Conservation (phyloP, 2,329 filamentous ascomycete genomes). For the Cryphonectria carpinicola region DNA sequence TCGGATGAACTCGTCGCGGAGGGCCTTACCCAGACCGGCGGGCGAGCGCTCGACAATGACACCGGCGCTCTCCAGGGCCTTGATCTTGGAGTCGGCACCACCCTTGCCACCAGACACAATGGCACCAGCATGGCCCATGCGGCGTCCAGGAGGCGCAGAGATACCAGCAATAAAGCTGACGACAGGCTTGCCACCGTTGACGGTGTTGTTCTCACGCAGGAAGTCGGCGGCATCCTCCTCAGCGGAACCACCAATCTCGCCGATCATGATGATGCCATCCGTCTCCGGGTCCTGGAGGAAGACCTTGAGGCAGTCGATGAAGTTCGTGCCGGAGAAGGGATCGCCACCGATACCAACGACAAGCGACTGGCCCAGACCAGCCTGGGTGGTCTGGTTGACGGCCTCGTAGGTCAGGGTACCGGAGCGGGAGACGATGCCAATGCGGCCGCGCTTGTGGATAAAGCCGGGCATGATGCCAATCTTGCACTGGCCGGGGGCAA, state of each 20-base stretch:
- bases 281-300: slow-evolving; percentile 96
- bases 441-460: slow-evolving; percentile 99
- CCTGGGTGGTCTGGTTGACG: slow-evolving; percentile 98
- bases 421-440: slow-evolving; percentile 97
- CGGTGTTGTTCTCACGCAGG: slow-evolving; percentile 87
- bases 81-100: slow-evolving; percentile 97
- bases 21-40: slow-evolving; percentile 86
- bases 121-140: slow-evolving; percentile 98
- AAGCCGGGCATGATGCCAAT: slow-evolving; percentile 99
- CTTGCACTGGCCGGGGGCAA: slow-evolving; percentile 95
- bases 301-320: slow-evolving; percentile 98
- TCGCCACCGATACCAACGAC: slow-evolving; percentile 98
- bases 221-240: slow-evolving; percentile 99
- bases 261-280: slow-evolving; percentile 99
- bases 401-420: slow-evolving; percentile 99
- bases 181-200: slow-evolving; percentile 85
- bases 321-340: slow-evolving; percentile 98
- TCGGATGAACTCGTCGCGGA: slow-evolving; percentile 95
- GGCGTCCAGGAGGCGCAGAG: slow-evolving; percentile 90
- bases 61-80: slow-evolving; percentile 87
- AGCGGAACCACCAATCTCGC: slow-evolving; percentile 95
- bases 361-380: slow-evolving; percentile 94
- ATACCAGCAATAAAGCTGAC: slow-evolving; percentile 99
- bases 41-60: slow-evolving; percentile 96
- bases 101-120: slow-evolving; percentile 98